Evolutionary conservation across 768 basidiomycete species (phyloP).

Genomic region (Trametes cinnabarina): DNA sequence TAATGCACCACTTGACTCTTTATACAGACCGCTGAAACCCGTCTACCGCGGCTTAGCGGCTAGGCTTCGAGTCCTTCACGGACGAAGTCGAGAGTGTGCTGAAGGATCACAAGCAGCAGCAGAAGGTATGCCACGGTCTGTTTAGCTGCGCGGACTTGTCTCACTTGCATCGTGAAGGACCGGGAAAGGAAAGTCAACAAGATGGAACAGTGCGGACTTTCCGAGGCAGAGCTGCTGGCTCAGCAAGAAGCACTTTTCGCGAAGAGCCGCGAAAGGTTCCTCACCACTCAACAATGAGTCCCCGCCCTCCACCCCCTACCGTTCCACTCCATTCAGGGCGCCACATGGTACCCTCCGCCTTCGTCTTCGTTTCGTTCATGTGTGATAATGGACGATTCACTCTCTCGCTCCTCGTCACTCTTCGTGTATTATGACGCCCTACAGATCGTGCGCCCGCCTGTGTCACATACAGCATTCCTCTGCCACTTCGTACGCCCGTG

Average conservation of each 20-base stretch:
- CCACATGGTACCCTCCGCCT: neutral
- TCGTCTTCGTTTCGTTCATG: neutral
- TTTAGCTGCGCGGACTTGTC: neutral
- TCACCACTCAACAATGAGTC: conserved; percentile 51
- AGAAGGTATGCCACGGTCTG: conserved; percentile 61
- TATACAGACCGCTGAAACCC: neutral
- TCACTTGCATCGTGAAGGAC: conserved; percentile 48
- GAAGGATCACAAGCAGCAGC: conserved; percentile 94
- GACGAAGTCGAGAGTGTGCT: conserved; percentile 88
- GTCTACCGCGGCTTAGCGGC: conserved; percentile 49
- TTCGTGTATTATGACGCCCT: conserved; percentile 20
- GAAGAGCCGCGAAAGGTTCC: conserved; percentile 79
- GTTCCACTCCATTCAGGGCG: neutral
- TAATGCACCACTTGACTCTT: neutral
- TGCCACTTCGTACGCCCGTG: conserved; percentile 10
- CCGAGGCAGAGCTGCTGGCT: conserved; percentile 84
- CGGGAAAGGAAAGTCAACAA: conserved; percentile 92
- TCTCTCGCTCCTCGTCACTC: conserved; percentile 6
- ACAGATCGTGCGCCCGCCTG: conserved; percentile 4
- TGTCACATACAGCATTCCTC: conserved; percentile 13
- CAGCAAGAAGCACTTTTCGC: conserved; percentile 93
- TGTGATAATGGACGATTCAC: conserved; percentile 17
- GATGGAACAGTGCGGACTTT: conserved; percentile 82
- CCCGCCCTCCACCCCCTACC: neutral
- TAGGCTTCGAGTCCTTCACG: conserved; percentile 91